These are phyloP conservation scores for Globisporangium takayamanum DNA, from an alignment of 352 stramenopile genomes.

Conservation along the genomic window DNA sequence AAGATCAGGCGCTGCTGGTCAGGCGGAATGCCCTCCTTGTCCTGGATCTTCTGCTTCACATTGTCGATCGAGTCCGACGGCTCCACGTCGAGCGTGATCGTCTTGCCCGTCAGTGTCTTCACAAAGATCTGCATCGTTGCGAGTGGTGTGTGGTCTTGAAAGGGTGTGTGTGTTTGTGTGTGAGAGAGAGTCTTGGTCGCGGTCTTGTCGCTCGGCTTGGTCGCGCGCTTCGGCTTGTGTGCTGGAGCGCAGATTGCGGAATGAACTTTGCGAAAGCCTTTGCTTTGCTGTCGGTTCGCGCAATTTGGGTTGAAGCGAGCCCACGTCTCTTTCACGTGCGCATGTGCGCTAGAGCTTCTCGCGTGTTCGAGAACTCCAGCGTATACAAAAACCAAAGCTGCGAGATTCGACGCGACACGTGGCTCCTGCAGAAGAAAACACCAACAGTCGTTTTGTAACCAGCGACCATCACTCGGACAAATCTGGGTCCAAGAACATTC, in stretches of 20 bases:
- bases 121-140: conserved; percentile 91
- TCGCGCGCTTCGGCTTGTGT: conserved; percentile 13
- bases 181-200: background rate
- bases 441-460: conserved; percentile 1
- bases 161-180: too few relatives aligned
- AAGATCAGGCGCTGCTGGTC: conserved; percentile 89
- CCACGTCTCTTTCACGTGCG: background rate
- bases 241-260: conserved; percentile 15
- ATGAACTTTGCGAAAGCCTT: conserved; percentile 8
- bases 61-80: conserved; percentile 92
- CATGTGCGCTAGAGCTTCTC: background rate
- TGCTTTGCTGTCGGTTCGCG: background rate
- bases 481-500: conserved; percentile 3
- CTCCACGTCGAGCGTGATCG: conserved; percentile 90
- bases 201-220: too few relatives aligned
- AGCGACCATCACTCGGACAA: conserved; percentile 7
- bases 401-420: background rate
- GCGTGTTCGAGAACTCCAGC: background rate
- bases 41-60: conserved; percentile 95
- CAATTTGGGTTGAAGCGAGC: conserved; percentile 1
- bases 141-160: too few relatives aligned
- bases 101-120: conserved; percentile 92
- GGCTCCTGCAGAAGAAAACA: background rate
- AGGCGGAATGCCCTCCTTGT: conserved; percentile 89
- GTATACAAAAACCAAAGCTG: conserved; percentile 6